Evolutionary conservation across 2,329 filamentous ascomycete species (phyloP).

Genomic region (Didymella keratinophila): DNA sequence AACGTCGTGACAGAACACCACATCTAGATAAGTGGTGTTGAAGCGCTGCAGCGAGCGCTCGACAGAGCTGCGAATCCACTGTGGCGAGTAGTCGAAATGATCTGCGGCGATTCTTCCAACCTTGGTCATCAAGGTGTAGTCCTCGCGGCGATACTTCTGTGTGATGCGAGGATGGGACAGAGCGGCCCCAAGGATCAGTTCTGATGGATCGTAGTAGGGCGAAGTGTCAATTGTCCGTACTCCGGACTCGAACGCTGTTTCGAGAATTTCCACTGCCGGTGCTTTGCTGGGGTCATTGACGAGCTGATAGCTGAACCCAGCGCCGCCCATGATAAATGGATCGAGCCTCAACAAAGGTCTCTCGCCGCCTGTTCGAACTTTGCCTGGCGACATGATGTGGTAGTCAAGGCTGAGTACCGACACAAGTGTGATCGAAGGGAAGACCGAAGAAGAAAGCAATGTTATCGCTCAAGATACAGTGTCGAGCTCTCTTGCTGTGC

Average conservation of each 20-base stretch:
- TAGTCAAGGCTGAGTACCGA: not conserved
- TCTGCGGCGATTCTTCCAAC: constrained; percentile 6
- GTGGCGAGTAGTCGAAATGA: constrained; percentile 5
- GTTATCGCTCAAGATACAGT: not conserved
- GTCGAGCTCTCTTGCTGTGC: not conserved
- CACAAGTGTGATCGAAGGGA: not conserved
- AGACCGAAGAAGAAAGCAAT: not conserved
- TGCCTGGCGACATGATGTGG: constrained; percentile 1
- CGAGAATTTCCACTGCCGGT: constrained; percentile 3
- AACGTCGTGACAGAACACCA: constrained; percentile 8
- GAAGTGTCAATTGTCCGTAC: constrained; percentile 10
- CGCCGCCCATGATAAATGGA: constrained; percentile 8
- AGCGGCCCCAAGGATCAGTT: constrained; percentile 3
- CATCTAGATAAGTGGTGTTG: constrained; percentile 4
- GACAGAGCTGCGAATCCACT: constrained; percentile 6
- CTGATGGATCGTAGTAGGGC: constrained; percentile 10
- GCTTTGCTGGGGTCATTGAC: constrained; percentile 5
- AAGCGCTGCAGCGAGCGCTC: constrained; percentile 1
- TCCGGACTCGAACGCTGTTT: constrained; percentile 2
- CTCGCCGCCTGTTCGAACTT: not conserved
- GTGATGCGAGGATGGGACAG: constrained; percentile 4
- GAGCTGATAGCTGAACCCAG: constrained; percentile 7
- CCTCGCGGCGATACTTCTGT: constrained; percentile 3
- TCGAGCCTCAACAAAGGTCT: not conserved
- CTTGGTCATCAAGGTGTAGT: constrained; percentile 10